Evolutionary conservation across 768 basidiomycete species (phyloP).

Genomic region (Serendipita indica): DNA sequence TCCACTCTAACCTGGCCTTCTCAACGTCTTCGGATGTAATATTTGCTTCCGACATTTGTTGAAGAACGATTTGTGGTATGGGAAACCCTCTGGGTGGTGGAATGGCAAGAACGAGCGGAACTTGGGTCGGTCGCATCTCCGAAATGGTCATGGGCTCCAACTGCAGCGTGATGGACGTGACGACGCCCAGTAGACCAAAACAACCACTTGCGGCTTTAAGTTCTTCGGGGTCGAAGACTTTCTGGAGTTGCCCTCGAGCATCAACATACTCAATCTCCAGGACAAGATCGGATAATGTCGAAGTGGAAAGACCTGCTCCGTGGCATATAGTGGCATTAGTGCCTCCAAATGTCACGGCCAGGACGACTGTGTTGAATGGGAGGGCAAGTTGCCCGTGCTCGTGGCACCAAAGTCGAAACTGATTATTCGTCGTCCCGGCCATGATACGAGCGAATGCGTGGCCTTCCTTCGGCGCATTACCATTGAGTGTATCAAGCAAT

Average conservation of each 20-base stretch:
- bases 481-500: neutral
- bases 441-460: constrained; percentile 10
- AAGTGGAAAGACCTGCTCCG: constrained; percentile 18
- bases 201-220: constrained; percentile 20
- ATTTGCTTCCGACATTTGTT: constrained; percentile 13
- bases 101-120: constrained; percentile 17
- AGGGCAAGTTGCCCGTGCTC: constrained; percentile 15
- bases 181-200: constrained; percentile 21
- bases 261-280: constrained; percentile 20
- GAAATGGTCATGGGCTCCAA: constrained; percentile 20
- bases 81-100: constrained; percentile 19
- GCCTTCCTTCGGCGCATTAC: neutral
- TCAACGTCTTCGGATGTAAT: constrained; percentile 16
- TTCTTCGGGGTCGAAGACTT: constrained; percentile 16
- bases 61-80: constrained; percentile 16
- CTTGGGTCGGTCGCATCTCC: constrained; percentile 18
- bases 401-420: constrained; percentile 20
- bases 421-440: constrained; percentile 21
- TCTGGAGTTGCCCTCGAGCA: constrained; percentile 17
- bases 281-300: constrained; percentile 20
- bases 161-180: constrained; percentile 19
- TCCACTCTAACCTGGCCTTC: constrained; percentile 17
- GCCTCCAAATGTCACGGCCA: constrained; percentile 22
- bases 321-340: constrained; percentile 21
- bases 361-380: constrained; percentile 22